A percentile compares a stretch with the other conserved stretches of the same genome.
Evolutionary conservation across 257 asterid species (phyloP).

Genomic region (Solanum clarkiae): DNA sequence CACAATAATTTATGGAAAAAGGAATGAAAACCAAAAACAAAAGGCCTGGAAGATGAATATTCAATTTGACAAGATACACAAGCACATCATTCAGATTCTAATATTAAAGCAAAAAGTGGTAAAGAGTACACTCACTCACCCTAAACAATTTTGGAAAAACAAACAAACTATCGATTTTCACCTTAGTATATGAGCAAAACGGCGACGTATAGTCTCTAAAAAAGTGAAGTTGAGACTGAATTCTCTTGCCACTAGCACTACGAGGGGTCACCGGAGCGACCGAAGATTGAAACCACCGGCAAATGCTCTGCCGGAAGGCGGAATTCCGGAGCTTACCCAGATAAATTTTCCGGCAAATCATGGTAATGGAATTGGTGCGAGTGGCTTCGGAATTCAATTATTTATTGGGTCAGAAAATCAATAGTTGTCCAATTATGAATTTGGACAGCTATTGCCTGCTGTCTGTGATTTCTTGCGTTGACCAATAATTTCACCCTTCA

Average conservation of each 20-base stretch:
- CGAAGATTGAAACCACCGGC: constrained; percentile 26
- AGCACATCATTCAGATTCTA: neutral
- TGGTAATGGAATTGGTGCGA: neutral
- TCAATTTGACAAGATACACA: neutral
- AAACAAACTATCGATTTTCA: neutral
- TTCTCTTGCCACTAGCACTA: neutral
- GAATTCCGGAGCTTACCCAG: constrained; percentile 22
- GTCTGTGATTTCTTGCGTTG: neutral
- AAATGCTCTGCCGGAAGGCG: constrained; percentile 23
- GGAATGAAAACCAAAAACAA: neutral
- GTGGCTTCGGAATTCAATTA: neutral
- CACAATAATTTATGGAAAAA: neutral
- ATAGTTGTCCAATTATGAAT: neutral
- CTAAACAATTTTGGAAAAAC: neutral
- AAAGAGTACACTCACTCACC: neutral
- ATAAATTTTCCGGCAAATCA: constrained; percentile 45
- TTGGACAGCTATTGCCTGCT: neutral
- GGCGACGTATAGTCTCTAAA: constrained; percentile 12
- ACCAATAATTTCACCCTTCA: neutral
- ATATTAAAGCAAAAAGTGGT: neutral
- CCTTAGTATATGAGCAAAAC: constrained; percentile 6
- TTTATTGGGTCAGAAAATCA: neutral
- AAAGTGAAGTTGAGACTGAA: constrained; percentile 7
- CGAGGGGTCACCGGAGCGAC: constrained; percentile 16
- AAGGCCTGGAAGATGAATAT: neutral